Evolutionary conservation across 306 rosid species (phyloP).

Genomic region (Gillenia trifoliata): DNA sequence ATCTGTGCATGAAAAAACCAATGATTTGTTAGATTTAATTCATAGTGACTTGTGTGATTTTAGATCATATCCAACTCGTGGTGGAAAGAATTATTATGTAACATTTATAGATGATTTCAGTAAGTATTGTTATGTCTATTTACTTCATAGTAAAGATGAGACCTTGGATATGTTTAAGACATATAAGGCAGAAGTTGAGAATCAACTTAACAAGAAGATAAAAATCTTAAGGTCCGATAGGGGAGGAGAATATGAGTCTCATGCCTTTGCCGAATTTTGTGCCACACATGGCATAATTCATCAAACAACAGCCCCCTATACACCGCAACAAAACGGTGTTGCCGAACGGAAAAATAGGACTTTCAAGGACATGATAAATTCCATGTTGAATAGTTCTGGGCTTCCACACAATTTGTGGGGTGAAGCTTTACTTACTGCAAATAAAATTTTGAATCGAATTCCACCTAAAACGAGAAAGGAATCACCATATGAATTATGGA

Average conservation of each 20-base stretch:
- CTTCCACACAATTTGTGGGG: not conserved
- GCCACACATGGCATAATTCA: not conserved
- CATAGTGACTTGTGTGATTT: not conserved
- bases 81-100: too few relatives aligned
- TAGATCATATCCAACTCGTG: not conserved
- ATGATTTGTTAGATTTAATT: too few relatives aligned
- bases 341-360: not conserved
- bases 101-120: not conserved
- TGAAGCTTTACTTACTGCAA: not conserved
- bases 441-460: not conserved
- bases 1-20: not conserved
- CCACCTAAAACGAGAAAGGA: not conserved
- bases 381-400: not conserved
- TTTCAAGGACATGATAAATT: not conserved
- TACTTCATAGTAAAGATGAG: not conserved
- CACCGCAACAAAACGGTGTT: not conserved
- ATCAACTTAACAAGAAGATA: not conserved
- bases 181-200: too few relatives aligned
- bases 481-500: not conserved
- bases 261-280: not conserved
- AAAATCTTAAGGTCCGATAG: not conserved
- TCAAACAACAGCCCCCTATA: not conserved
- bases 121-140: not conserved
- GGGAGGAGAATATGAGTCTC: not conserved
- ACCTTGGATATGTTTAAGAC: not conserved